Conservation (phyloP, 2,329 filamentous ascomycete genomes). For the Pezicula radicicola region DNA sequence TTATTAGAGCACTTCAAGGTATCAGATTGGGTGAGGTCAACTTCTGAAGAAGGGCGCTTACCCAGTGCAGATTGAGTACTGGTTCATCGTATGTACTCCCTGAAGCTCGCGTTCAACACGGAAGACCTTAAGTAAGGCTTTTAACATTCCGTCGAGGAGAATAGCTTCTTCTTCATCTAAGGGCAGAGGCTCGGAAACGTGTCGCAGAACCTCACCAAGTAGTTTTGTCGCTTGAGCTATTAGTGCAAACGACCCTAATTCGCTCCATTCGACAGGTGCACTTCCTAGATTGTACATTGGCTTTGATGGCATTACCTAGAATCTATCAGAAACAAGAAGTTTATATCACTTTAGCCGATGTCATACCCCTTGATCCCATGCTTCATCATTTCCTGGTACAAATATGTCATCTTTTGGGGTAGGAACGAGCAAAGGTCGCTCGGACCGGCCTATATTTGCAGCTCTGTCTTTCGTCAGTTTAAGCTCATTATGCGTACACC, state of each 20-base stretch:
- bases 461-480: slow-evolving; percentile 4
- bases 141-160: slow-evolving; percentile 9
- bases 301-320: slow-evolving; percentile 4
- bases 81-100: slow-evolving; percentile 12
- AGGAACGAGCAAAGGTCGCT: slow-evolving; percentile 2
- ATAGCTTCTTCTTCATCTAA: slow-evolving; percentile 11
- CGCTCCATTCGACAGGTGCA: not conserved
- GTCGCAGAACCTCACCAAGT: slow-evolving; percentile 23
- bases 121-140: slow-evolving; percentile 5
- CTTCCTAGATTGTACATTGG: not conserved
- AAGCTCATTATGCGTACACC: not conserved
- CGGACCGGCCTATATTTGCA: slow-evolving; percentile 10
- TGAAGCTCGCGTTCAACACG: slow-evolving; percentile 8
- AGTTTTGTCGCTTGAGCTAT: slow-evolving; percentile 34
- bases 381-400: slow-evolving; percentile 23
- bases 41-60: not conserved
- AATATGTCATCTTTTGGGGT: slow-evolving; percentile 6
- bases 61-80: slow-evolving; percentile 11
- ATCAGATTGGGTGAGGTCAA: not conserved
- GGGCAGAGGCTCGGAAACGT: slow-evolving; percentile 8
- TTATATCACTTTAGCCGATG: not conserved
- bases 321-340: not conserved
- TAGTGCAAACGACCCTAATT: slow-evolving; percentile 44
- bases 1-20: slow-evolving; percentile 5
- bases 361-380: slow-evolving; percentile 31